Percentiles rank a stretch among this genome's conserved stretches.
phyloP scores from a whole-genome alignment of 441 rosid genomes.

The Dalechampia spathulata region DNA sequence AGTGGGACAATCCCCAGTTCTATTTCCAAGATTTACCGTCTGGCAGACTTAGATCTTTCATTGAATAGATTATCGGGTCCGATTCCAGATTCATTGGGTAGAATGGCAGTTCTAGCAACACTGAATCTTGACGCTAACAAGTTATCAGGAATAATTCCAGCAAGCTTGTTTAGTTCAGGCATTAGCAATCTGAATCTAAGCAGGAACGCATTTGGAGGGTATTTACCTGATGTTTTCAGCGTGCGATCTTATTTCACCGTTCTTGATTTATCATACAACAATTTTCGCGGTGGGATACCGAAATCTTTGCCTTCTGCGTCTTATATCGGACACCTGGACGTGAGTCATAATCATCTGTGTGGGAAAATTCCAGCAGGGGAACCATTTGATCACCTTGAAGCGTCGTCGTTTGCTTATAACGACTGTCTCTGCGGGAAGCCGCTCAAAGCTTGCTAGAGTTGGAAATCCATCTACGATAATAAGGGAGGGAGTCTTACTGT shows the following conservation, averaged over 20 bases:
- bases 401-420: constrained; percentile 60
- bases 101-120: constrained; percentile 72
- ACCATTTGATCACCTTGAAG: constrained; percentile 79
- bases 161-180: constrained; percentile 47
- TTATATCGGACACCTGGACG: constrained; percentile 70
- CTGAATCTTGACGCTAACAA: constrained; percentile 67
- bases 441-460: constrained; percentile 36
- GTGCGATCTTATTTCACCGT: constrained; percentile 64
- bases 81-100: constrained; percentile 61
- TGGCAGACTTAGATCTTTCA: constrained; percentile 79
- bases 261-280: constrained; percentile 62
- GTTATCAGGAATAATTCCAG: constrained; percentile 49
- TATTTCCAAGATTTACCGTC: constrained; percentile 54
- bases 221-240: constrained; percentile 62
- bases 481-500: too few relatives aligned
- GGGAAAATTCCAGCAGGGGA: constrained; percentile 66
- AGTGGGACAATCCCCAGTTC: constrained; percentile 55
- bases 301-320: constrained; percentile 42
- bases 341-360: constrained; percentile 81
- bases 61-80: constrained; percentile 48
- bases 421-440: constrained; percentile 84
- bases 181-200: constrained; percentile 63
- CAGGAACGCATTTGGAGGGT: constrained; percentile 44
- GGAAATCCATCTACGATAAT: too few relatives aligned
- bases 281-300: constrained; percentile 56